Conservation (phyloP, 2,329 filamentous ascomycete genomes). For the Fusarium sp. region DNA sequence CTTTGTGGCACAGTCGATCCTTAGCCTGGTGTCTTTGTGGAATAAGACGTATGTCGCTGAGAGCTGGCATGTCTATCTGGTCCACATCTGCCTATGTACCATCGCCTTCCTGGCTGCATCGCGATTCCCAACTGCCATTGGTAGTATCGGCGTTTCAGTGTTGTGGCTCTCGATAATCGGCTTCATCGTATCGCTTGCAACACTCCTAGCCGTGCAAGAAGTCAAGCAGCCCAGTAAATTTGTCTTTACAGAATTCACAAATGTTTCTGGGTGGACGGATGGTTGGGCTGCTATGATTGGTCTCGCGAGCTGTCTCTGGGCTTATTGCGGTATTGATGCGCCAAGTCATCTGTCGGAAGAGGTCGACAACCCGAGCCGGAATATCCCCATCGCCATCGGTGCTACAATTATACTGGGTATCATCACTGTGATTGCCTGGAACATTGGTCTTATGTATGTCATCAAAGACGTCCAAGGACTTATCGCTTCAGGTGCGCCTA, state of each 20-base stretch:
- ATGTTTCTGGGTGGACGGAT: neutral
- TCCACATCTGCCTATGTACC: neutral
- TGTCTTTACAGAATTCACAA: neutral
- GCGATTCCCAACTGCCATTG: accelerated
- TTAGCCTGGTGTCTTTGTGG: neutral
- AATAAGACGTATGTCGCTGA: neutral
- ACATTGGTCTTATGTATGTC: neutral
- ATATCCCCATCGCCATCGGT: neutral
- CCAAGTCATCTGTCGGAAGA: neutral
- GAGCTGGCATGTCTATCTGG: neutral
- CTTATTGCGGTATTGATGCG: neutral
- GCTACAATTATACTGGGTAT: neutral
- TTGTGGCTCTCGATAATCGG: neutral
- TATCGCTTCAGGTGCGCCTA: neutral
- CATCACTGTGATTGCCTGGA: neutral
- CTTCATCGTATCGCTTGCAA: neutral
- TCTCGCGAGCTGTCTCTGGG: neutral
- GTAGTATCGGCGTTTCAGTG: neutral
- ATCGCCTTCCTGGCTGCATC: neutral
- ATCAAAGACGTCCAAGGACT: neutral
- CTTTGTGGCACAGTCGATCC: neutral
- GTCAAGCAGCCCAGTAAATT: neutral
- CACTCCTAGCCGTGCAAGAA: accelerated
- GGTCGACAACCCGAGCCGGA: neutral
- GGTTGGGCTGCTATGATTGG: neutral